Evolutionary conservation across 805 yeast species (phyloP), one percentile per base, ranked within the genome.

Genomic region (Pichia cabralensis): DNA sequence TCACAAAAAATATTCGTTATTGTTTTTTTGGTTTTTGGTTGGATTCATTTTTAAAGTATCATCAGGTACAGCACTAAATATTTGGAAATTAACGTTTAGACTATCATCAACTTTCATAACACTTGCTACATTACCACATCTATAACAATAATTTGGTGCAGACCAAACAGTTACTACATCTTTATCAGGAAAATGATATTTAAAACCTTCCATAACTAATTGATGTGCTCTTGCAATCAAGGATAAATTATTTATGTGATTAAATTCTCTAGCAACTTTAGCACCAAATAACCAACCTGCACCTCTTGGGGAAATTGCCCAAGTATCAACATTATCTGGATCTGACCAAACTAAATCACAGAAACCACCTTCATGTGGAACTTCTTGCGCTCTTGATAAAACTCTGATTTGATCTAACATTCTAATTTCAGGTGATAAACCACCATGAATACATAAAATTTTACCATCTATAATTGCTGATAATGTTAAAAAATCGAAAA

Each of bases 241-340:
- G 44, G 74, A 75, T 41, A 92, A 65, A 44, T 86, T 86, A 56
- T 92, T 89, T 36, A 89, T 94, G 58, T 92, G 95, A 61, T 89
- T 92, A 62, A 92, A 92, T 58, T 92, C 97, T 38, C 96, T 65
- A 13, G 95, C 92, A 17, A 92, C 96, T 55, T 81, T 80, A 29
- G 86, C 74, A 17, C 98, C 98, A 56, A 89, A 89, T 34, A 89
- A 62, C 97, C 97, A 89, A 10, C 98, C 98, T 0, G 98, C 98
- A 42, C 98, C 98, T 53, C 98, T 72, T 22, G 96, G 96, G 19
- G 94, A 80, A 15, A 92, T 95, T 16, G 95, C 96, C 98, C 98
- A 89, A 10, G 95, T 84, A 48, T 85, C 96, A 28, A 88, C 95
- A 50, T 88, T 88, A 56, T 89, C 97, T 2, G 98, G 98, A 53